Base-by-base conservation (phyloP, 139 green algal species). In the Pleodorina starrii region DNA sequence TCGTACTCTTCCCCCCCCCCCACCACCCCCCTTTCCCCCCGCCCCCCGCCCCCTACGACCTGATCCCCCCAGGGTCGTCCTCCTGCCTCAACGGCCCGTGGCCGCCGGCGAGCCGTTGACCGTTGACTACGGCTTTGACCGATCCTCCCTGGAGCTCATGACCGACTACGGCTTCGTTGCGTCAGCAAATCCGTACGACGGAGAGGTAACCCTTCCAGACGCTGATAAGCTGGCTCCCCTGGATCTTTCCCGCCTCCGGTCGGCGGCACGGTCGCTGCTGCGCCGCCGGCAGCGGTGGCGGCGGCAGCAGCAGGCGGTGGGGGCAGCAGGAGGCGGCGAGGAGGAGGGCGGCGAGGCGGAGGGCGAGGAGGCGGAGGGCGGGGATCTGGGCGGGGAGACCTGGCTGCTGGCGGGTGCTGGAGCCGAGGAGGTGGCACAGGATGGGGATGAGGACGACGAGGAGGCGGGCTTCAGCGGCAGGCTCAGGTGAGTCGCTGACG, bases 101-200 rank as follows among this genome's bases (percentile, higher is more conserved):
- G 9, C 19, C 0, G 63, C 82, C 35, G 82, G 82, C 23, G 82
- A 88, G 46, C 82, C 82, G 60, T 79, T 88, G 82, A 88, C 82
- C 32, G 66, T 88, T 79, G 82, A 88, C 82, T 88, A 88, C 43
- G 82, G 82, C 21, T 79, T 32, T 32, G 51, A 50, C 43, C 82
- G 82, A 19, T 88, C 82, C 19, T 80, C 63, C 21, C 21, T 88
- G 66, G 82, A 88, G 21, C 66, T 88, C n/a, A 88, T 88, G 82
- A 63, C 66, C 9, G 82, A 88, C 35, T 88, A 88, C 60, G 82
- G 82, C 44, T 88, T 88, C 32, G 66, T 88, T 1, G 51, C 46
- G 21, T 3, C 60, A 21, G 82, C 32, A 25, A 88, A 88, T 35
- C 82, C 66, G 5, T n/a, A 25, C 21, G 82, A 88, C 66, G 82